Conservation (phyloP, 768 basidiomycete species). For the Tephrocybe sp. region DNA sequence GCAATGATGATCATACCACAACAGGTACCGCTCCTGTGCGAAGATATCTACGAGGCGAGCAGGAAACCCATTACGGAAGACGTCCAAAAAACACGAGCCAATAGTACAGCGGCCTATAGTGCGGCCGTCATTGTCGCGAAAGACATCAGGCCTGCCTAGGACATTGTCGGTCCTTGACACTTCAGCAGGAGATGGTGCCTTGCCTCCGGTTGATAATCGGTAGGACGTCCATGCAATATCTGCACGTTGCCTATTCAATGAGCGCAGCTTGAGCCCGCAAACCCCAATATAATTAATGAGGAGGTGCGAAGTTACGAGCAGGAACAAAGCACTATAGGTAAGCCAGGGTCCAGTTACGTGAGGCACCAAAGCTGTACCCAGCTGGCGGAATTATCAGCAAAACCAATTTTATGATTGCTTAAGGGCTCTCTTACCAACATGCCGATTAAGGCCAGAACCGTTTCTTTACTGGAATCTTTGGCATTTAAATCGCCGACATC, state of each 20-base stretch:
- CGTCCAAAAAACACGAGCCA: constrained; percentile 42
- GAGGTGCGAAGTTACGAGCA: constrained; percentile 54
- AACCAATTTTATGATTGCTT: not conserved
- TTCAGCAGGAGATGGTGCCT: constrained; percentile 29
- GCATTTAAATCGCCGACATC: constrained; percentile 72
- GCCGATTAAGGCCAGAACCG: constrained; percentile 61
- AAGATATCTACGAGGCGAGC: constrained; percentile 36
- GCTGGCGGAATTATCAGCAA: constrained; percentile 30
- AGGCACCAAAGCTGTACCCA: constrained; percentile 58
- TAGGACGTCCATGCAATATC: constrained; percentile 50
- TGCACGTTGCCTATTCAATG: constrained; percentile 59
- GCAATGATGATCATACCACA: constrained; percentile 45
- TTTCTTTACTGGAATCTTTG: constrained; percentile 72
- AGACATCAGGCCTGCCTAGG: constrained; percentile 33
- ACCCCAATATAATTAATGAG: constrained; percentile 59
- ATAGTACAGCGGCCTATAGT: constrained; percentile 46
- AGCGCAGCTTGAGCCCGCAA: constrained; percentile 50
- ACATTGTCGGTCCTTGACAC: constrained; percentile 44
- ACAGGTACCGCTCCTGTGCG: constrained; percentile 43
- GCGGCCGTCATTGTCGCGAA: constrained; percentile 35
- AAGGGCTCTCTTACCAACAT: constrained; percentile 56
- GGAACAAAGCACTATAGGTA: constrained; percentile 50
- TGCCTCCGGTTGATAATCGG: constrained; percentile 17
- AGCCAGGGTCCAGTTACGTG: constrained; percentile 43
- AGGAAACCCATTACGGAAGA: constrained; percentile 26